Percentiles rank a stretch among this genome's conserved stretches.
Conservation (phyloP, 768 basidiomycete genomes). For the Boletus rex-veris region DNA sequence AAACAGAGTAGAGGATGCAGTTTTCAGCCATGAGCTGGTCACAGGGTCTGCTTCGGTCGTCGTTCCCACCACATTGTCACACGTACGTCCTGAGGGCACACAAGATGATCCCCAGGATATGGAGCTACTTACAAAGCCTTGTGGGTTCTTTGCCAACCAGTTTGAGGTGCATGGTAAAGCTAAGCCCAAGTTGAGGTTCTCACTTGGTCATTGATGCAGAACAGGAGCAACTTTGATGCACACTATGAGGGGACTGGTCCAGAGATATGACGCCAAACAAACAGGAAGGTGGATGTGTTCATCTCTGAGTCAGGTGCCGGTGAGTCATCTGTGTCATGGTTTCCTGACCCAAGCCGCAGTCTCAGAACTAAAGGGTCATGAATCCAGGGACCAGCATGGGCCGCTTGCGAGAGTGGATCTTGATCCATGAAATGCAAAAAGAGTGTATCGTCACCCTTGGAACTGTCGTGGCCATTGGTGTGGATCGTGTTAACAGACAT, state of each 20-base stretch:
- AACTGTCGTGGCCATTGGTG: too few species aligned
- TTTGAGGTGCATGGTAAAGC: conserved; percentile 58
- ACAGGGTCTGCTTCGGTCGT: conserved; percentile 49
- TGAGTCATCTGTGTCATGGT: conserved; percentile 21
- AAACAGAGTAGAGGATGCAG: conserved; percentile 9
- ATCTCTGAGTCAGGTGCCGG: conserved; percentile 92
- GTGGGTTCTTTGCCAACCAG: conserved; percentile 95
- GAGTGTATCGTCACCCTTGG: too few species aligned
- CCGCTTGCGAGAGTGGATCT: too few species aligned
- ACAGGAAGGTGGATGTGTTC: conserved; percentile 77
- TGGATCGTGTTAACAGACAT: too few species aligned
- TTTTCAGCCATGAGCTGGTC: conserved; percentile 33
- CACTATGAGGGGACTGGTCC: conserved; percentile 90
- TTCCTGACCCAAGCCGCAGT: not conserved
- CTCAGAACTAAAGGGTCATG: not conserved
- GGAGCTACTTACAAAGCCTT: conserved; percentile 49
- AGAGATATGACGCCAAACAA: conserved; percentile 92
- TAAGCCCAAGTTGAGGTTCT: not conserved
- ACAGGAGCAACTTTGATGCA: conserved; percentile 84
- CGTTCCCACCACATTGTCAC: conserved; percentile 48
- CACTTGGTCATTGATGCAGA: conserved; percentile 35
- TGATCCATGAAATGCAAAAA: too few species aligned
- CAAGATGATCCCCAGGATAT: conserved; percentile 36
- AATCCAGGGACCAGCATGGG: conserved; percentile 80
- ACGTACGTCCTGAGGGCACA: conserved; percentile 35